Conservation (phyloP, 768 basidiomycete genomes). For the Mycena leptocephala region DNA sequence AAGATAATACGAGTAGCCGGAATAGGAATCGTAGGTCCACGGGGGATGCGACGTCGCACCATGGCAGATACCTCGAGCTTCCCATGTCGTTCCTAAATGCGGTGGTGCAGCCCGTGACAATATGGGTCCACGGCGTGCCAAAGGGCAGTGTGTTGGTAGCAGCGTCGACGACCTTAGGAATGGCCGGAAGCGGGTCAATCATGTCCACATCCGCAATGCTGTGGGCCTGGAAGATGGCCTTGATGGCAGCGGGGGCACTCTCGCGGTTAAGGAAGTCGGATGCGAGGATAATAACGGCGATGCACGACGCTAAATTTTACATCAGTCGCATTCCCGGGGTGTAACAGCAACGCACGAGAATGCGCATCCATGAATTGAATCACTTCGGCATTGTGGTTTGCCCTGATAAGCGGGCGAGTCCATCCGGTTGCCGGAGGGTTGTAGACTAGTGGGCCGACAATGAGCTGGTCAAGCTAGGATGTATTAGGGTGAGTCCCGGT, state of each 20-base stretch:
- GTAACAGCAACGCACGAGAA: background rate
- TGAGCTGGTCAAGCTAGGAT: background rate
- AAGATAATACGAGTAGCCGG: too few relatives aligned
- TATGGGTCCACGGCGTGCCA: background rate
- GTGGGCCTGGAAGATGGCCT: background rate
- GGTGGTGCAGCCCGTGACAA: background rate
- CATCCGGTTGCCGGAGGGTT: background rate
- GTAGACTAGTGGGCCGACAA: background rate
- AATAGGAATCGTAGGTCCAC: background rate
- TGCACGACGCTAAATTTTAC: background rate
- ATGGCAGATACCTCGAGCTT: too few relatives aligned
- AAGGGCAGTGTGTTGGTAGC: background rate
- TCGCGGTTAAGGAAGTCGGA: background rate
- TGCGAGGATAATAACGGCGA: background rate
- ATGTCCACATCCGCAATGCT: background rate
- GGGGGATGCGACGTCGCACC: background rate
- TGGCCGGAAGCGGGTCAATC: background rate
- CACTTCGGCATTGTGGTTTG: background rate
- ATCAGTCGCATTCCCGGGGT: background rate
- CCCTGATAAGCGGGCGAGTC: background rate
- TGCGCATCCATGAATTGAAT: background rate
- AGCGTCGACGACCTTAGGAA: background rate
- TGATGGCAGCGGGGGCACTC: background rate
- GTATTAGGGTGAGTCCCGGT: background rate
- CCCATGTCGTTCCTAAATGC: too few relatives aligned